phyloP scores from a whole-genome alignment of 805 yeast species.

The Ogataea ganodermae region DNA sequence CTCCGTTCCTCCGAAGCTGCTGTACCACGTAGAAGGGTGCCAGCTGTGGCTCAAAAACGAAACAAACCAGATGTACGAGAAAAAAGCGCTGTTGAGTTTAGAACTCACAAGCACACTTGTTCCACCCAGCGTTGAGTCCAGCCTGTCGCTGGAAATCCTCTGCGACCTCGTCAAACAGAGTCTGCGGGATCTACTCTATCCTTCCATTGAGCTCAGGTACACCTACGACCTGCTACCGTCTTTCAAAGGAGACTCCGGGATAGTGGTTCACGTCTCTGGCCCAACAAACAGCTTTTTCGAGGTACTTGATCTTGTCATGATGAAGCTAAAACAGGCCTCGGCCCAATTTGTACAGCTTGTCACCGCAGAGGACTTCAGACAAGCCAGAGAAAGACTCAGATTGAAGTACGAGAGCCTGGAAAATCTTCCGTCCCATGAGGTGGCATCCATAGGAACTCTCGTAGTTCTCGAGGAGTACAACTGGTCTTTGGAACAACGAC shows the following conservation, averaged over 20 bases:
- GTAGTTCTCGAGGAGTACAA: constrained; percentile 57
- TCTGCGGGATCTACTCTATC: constrained; percentile 48
- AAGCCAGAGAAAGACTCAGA: constrained; percentile 50
- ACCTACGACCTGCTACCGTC: constrained; percentile 60
- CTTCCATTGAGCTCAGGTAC: constrained; percentile 55
- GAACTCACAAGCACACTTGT: constrained; percentile 42
- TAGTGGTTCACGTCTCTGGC: constrained; percentile 58
- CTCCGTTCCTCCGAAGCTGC: constrained; percentile 38
- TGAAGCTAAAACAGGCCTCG: constrained; percentile 33
- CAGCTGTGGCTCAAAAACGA: constrained; percentile 58
- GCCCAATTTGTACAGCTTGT: constrained; percentile 12
- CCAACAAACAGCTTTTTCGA: constrained; percentile 41
- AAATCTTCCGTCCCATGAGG: constrained; percentile 45
- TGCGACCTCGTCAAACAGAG: constrained; percentile 46
- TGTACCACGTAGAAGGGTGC: constrained; percentile 35
- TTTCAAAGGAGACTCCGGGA: constrained; percentile 52
- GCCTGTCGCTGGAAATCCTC: constrained; percentile 55
- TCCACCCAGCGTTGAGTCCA: constrained; percentile 37
- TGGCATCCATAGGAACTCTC: constrained; percentile 52
- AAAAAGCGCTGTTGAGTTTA: constrained; percentile 45
- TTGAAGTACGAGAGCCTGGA: constrained; percentile 46
- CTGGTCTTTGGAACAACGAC: constrained; percentile 56
- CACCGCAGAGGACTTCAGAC: constrained; percentile 42
- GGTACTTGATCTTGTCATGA: constrained; percentile 38
- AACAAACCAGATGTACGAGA: constrained; percentile 25